Base-by-base conservation (phyloP, 2,329 filamentous ascomycete species). In the Fusarium avenaceum region DNA sequence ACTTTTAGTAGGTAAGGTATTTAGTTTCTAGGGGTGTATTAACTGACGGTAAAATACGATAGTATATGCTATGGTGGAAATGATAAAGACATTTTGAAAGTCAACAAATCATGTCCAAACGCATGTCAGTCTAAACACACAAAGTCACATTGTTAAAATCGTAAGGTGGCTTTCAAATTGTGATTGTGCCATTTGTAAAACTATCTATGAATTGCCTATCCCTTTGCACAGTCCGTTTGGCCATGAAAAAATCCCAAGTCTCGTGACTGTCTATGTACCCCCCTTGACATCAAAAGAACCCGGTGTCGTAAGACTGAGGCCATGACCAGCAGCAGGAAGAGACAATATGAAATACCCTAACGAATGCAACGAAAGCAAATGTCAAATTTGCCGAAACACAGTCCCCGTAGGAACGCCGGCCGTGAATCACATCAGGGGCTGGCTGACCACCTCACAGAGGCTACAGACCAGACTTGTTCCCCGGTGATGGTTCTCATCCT, bases 331-430 rank as follows among this genome's bases (percentile, higher is more conserved):
- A 46, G 42, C 42, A 55, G 57, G 46, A 62, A 57, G 45, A 59
- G 53, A 67, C 35, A 66, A 52, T 46, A 49, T 52, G 63, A 60
- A 50, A 63, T 72, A 63, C 54, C 49, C 39, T 63, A 62, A 74
- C 60, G 72, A 74, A 73, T 74, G 69, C 72, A 72, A 70, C 46
- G 69, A 74, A 74, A 69, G 72, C 72, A 74, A 74, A 74, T 74
- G 44, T 74, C 72, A 70, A 74, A 74, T 71, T 72, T 74, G 72
- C 72, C 71, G 71, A 74, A 71, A 74, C 52, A 64, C n/a, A 64
- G 62, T 72, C 68, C 69, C 71, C 65, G 55, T 39, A 57, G 71
- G 64, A 69, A 70, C 71, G 67, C 69, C 72, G 71, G 72, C 69
- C 69, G 69, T 72, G 49, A 73, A 65, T 62, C 67, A 65, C 69